Evolutionary conservation across 78 protist species (phyloP).

Genomic region (Creolimax fragrantissima): DNA sequence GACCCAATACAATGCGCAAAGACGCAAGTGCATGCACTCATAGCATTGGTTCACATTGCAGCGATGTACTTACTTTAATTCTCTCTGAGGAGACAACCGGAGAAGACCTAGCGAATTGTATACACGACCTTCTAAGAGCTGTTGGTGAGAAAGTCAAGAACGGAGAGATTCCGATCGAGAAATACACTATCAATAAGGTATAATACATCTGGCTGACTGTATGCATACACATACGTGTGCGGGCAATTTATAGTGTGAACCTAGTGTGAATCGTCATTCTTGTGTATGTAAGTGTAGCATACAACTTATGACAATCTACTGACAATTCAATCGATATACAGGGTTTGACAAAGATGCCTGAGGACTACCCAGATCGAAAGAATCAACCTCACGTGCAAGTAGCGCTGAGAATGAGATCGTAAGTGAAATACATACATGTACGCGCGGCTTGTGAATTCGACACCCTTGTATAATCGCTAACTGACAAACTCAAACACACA

Average conservation of each 20-base stretch:
- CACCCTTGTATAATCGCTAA: too few species aligned
- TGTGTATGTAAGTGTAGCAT: too few species aligned
- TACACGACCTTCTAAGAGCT: not conserved
- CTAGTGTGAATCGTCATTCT: too few species aligned
- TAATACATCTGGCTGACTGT: not conserved
- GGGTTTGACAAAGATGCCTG: slow-evolving; percentile 74
- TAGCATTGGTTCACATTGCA: too few species aligned
- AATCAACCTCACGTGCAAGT: slow-evolving; percentile 88
- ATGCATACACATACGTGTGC: too few species aligned
- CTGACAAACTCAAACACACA: too few species aligned
- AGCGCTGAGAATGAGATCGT: slow-evolving; percentile 4
- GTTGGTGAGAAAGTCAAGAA: slow-evolving; percentile 14
- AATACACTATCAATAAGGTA: slow-evolving; percentile 49
- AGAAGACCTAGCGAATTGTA: not conserved
- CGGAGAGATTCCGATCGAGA: slow-evolving; percentile 22
- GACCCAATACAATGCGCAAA: not conserved
- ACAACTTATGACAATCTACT: too few species aligned
- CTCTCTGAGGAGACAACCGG: slow-evolving; percentile 26
- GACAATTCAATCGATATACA: too few species aligned
- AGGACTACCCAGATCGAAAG: slow-evolving; percentile 81
- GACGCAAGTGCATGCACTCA: not conserved
- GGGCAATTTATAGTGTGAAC: too few species aligned
- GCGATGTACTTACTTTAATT: slow-evolving; percentile 45
- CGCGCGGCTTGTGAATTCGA: not conserved
- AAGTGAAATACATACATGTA: not conserved